Evolutionary conservation across 179 eudicot species (phyloP).

Genomic region (Vitellaria paradoxa): DNA sequence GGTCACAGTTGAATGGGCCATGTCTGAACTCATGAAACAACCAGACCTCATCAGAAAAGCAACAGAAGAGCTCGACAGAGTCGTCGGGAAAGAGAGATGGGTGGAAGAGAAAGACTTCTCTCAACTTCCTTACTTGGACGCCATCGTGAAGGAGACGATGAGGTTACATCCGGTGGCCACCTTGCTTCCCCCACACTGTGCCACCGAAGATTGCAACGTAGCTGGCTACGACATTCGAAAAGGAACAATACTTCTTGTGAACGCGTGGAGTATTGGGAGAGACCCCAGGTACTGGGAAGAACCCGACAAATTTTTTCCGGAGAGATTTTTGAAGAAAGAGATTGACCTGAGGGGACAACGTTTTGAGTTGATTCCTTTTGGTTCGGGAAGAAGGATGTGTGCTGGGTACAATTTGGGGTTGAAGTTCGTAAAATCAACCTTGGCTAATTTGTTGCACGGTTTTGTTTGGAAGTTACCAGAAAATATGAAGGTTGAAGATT

Average conservation of each 20-base stretch:
- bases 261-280: constrained; percentile 38
- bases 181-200: too few relatives aligned
- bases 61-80: too few relatives aligned
- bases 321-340: constrained; percentile 24
- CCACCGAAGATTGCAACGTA: too few relatives aligned
- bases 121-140: too few relatives aligned
- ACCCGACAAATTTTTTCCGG: constrained; percentile 36
- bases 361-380: constrained; percentile 28
- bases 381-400: neutral
- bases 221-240: neutral
- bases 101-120: too few relatives aligned
- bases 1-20: too few relatives aligned
- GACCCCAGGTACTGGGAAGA: constrained; percentile 31
- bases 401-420: neutral
- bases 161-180: too few relatives aligned
- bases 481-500: neutral
- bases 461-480: neutral
- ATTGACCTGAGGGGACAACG: constrained; percentile 39
- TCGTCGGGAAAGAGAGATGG: too few relatives aligned
- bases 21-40: too few relatives aligned
- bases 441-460: constrained; percentile 4
- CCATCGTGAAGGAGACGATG: too few relatives aligned
- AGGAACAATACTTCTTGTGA: constrained; percentile 27
- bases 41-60: too few relatives aligned
- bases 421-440: neutral